Evolutionary conservation across 345 rosid species (phyloP), one percentile per base, ranked within the genome.

Genomic region (Mangifera indica): DNA sequence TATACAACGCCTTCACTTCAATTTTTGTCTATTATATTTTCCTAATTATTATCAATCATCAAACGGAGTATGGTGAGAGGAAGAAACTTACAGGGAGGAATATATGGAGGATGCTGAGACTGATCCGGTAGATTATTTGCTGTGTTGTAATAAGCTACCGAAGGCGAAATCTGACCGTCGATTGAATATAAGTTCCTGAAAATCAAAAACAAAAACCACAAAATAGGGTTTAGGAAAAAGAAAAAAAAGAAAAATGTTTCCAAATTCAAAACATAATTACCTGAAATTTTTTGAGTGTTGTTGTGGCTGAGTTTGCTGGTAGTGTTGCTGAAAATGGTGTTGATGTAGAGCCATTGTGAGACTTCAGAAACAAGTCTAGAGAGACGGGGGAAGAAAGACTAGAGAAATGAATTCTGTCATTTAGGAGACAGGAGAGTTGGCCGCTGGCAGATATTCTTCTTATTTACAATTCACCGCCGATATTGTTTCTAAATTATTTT

Each of bases 51-150:
- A 18, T 61, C 22, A 67, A 15, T 20, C 62, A 62, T 54, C 24
- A 67, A 55, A 67, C 9, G 4, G 37, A 22, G 40, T 59, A 60
- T 13, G 51, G 34, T 52, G 49, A 67, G 37, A 53, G 40, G 74
- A 66, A 66, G 70, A 52, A 42, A 37, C 42, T 76, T 86, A 93
- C 98, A 88, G 7, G 98, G 91, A 84, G 94, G 97, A 25, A 84
- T 72, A 60, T 90, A 90, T 1, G 98, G 94, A 84, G 92, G 91
- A 79, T 92, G 96, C 48, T 87, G 93, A 71, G 91, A 84, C 62
- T 81, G 89, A 67, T 88, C 89, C 53, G 79, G 91, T 58, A 89
- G 74, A 71, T 74, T 78, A 18, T 72, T 80, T 14, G 76, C 24
- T 7, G 85, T 53, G 72, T 46, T 75, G 66, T 75, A 77, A 63